Conservation (phyloP, 129 eudicot species). For the sunflower (Helianthus annuus) region DNA sequence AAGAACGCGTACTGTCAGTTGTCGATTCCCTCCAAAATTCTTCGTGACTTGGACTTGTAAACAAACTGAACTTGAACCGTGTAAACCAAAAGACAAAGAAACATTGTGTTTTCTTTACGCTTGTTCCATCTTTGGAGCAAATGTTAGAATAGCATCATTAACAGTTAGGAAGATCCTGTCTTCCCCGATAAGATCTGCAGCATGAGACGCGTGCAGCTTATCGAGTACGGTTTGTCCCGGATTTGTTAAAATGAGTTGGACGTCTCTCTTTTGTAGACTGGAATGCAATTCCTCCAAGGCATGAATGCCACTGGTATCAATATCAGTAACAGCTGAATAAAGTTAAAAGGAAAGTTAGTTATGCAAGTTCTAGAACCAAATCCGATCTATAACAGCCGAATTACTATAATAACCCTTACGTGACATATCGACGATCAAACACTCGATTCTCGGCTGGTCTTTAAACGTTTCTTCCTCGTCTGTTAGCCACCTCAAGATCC, state of each 20-base stretch:
- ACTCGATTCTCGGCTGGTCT: conserved; percentile 44
- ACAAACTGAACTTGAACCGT: neutral
- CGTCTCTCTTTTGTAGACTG: conserved; percentile 53
- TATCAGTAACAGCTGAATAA: conserved; percentile 89
- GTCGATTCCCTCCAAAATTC: neutral
- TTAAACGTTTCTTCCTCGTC: conserved; percentile 68
- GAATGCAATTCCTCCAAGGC: conserved; percentile 65
- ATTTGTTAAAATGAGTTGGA: conserved; percentile 75
- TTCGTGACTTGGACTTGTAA: conserved; percentile 3
- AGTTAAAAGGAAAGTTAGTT: neutral
- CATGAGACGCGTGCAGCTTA: conserved; percentile 66
- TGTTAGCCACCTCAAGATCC: conserved; percentile 72
- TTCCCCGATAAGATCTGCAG: conserved; percentile 55
- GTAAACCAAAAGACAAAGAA: conserved; percentile 2
- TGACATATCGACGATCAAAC: conserved; percentile 79
- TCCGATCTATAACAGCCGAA: neutral
- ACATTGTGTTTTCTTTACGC: conserved; percentile 10
- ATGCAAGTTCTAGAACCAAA: neutral
- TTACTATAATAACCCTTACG: conserved; percentile 51
- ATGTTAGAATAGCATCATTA: conserved; percentile 62
- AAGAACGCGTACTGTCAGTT: conserved; percentile 5
- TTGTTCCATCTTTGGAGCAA: conserved; percentile 59
- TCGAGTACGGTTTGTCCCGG: conserved; percentile 73
- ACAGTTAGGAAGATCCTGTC: conserved; percentile 71
- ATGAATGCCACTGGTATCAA: conserved; percentile 92